Percentiles rank a stretch among this genome's conserved stretches.
phyloP scores from a whole-genome alignment of 208 protist species.

The Crithidia thermophila region DNA sequence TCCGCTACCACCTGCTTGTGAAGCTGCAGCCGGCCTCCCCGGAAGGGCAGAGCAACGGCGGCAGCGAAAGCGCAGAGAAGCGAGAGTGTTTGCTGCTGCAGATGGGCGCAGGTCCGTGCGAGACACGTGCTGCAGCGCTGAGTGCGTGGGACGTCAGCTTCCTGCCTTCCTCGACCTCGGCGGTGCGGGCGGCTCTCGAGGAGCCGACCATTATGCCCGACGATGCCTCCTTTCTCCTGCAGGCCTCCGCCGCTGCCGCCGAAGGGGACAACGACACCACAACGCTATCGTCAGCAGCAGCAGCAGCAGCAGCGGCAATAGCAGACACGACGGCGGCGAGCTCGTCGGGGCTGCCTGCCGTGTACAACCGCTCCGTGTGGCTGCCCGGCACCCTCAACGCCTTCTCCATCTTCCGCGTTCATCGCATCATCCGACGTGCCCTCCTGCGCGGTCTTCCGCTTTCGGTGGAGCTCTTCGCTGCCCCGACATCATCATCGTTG shows the following conservation, averaged over 20 bases:
- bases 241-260: background rate
- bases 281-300: background rate
- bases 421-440: constrained; percentile 46
- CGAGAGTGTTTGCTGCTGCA: constrained; percentile 22
- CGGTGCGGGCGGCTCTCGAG: no score
- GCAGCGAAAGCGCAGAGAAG: background rate
- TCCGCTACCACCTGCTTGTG: constrained; percentile 22
- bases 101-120: constrained; percentile 39
- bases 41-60: background rate
- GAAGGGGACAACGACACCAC: no score
- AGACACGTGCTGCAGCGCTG: constrained; percentile 27
- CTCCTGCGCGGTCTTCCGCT: constrained; percentile 52
- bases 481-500: background rate
- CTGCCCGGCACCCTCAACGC: constrained; percentile 33
- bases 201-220: constrained; percentile 28
- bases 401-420: constrained; percentile 44
- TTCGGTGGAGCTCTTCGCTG: constrained; percentile 33
- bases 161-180: background rate
- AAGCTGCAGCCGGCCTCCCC: background rate
- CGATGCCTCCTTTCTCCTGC: constrained; percentile 25
- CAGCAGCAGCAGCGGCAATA: background rate
- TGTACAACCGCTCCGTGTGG: constrained; percentile 10
- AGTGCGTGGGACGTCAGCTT: constrained; percentile 48
- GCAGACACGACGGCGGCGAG: background rate
- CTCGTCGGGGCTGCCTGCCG: background rate